Base-by-base conservation (phyloP, 2,329 filamentous ascomycete species). In the Penicillium crustosum region DNA sequence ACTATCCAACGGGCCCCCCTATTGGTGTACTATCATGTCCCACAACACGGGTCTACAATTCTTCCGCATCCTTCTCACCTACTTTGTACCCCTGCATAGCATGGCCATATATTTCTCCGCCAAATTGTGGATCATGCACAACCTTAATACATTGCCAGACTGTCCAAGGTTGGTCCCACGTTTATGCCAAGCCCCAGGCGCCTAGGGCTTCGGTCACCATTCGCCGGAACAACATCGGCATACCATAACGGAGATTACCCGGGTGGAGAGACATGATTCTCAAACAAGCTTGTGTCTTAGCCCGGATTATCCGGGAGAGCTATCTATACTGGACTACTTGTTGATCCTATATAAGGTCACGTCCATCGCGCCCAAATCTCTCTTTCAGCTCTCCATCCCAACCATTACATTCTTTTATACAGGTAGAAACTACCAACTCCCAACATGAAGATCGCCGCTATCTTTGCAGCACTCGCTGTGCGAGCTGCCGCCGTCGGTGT, bases 401-500 rank as follows among this genome's bases (percentile, higher is more conserved):
- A 53, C 17, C 38, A 45, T 19, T 39, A 43, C 45, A 45, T 41
- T 53, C 44, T 21, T 19, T 10, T 8, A 19, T 13, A 23, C 6
- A 17, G 38, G 31, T 33, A 33, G 31, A 13, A 33, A 13, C 15
- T 23, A 43, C 21, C 45, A 31, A 17, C 8, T 25, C 44, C 60
- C 44, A 58, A 17, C 2, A 67, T 67, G 65, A 65, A 63, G 53
- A 60, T 56, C 23, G 49, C 53, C 42, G 58, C 62, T 23, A 42
- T 66, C 33, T 9, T 66, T 27, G 59, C 62, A 57, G 62, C 65
- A 27, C 55, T 67, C 31, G 65, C 62, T 45, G 59, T 59, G 42
- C 63, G 63, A 43, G 65, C 59, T 21, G 62, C 62, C 42, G 65
- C 65, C 27, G 58, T 63, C 39, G 59, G 64, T 48, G 68, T 70